A percentile compares a stretch with the other conserved stretches of the same genome.
phyloP scores from a whole-genome alignment of 73 alveolate species.

The Paramecium sonneborni region DNA sequence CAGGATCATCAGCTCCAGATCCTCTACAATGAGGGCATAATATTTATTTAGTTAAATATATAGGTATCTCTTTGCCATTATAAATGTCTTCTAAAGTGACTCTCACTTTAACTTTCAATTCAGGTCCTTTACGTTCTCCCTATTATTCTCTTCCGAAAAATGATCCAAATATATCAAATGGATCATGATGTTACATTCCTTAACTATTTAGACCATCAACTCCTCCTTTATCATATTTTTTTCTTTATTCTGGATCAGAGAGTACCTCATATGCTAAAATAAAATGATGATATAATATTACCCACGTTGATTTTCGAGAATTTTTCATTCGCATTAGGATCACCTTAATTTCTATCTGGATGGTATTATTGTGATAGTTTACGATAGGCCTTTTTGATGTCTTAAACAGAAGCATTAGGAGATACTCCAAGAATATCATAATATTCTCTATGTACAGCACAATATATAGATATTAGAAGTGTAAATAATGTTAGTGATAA shows the following conservation, averaged over 20 bases:
- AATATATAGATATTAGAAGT: not conserved
- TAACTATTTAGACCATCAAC: constrained; percentile 86
- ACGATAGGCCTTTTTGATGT: constrained; percentile 83
- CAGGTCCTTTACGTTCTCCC: constrained; percentile 79
- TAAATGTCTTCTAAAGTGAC: constrained; percentile 84
- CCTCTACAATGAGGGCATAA: constrained; percentile 93
- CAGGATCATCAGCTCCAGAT: constrained; percentile 93
- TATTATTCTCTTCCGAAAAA: constrained; percentile 77
- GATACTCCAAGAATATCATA: constrained; percentile 76
- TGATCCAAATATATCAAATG: constrained; percentile 86
- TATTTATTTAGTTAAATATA: constrained; percentile 77
- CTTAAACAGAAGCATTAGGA: constrained; percentile 80
- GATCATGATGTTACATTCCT: constrained; percentile 74
- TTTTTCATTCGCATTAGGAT: constrained; percentile 66
- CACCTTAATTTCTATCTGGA: constrained; percentile 87
- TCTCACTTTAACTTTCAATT: constrained; percentile 74
- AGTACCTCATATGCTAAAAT: constrained; percentile 83
- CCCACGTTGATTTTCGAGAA: constrained; percentile 70
- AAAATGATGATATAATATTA: not conserved
- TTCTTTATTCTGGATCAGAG: constrained; percentile 81
- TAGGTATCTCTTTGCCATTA: constrained; percentile 84
- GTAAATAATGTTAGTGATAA: not conserved
- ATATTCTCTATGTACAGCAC: constrained; percentile 72
- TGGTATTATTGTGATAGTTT: constrained; percentile 80
- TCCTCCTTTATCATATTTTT: constrained; percentile 85